Evolutionary conservation across 2,329 filamentous ascomycete genomes (phyloP).

Genomic region (Paecilomyces sp.): DNA sequence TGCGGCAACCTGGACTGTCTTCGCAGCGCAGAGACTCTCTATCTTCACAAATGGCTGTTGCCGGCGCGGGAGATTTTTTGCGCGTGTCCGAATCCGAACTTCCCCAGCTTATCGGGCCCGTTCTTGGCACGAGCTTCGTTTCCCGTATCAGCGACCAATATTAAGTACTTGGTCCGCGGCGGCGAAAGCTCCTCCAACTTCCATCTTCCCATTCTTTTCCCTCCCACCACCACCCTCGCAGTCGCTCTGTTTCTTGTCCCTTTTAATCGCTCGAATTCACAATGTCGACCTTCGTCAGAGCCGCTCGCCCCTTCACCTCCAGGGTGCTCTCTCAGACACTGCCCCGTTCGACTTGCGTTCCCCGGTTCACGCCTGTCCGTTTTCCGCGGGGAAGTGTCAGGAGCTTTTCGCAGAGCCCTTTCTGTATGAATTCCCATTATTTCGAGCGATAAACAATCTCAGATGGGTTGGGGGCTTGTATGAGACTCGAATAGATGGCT

Average conservation of each 20-base stretch:
- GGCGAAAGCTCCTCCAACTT: background rate
- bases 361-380: slow-evolving; percentile 20
- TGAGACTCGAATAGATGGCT: slow-evolving; percentile 6
- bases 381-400: slow-evolving; percentile 35
- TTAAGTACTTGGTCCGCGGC: background rate
- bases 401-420: slow-evolving; percentile 35
- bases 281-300: slow-evolving; percentile 32
- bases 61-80: background rate
- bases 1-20: background rate
- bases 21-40: background rate
- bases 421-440: slow-evolving; percentile 21
- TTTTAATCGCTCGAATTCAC: slow-evolving; percentile 6
- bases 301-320: slow-evolving; percentile 29
- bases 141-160: background rate
- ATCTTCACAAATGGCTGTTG: background rate
- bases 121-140: background rate
- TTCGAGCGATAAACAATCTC: background rate
- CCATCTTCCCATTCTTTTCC: slow-evolving; percentile 3
- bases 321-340: slow-evolving; percentile 30
- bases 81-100: background rate
- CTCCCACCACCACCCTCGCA: slow-evolving; percentile 3
- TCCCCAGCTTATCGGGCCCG: background rate
- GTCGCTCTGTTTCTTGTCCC: background rate
- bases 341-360: slow-evolving; percentile 19
- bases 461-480: background rate